These are phyloP conservation scores for Violaceomyces palustris DNA, from an alignment of 1,284 basidiomycete species.

Conservation along the genomic window DNA sequence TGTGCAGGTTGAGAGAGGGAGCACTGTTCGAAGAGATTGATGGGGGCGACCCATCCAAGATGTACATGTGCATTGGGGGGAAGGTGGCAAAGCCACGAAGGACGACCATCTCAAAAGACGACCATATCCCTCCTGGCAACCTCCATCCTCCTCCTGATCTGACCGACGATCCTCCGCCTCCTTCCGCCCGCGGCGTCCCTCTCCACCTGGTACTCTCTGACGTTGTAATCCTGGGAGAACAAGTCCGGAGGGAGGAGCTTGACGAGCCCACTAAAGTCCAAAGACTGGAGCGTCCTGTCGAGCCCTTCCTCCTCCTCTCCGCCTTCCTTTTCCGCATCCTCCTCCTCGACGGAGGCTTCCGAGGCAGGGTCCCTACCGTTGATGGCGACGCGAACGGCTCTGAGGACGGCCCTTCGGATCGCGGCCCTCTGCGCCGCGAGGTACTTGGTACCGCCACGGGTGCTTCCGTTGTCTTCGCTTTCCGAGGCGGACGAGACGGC, in stretches of 20 bases:
- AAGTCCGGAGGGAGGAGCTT: slow-evolving; percentile 38
- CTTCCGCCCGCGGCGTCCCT: slow-evolving; percentile 33
- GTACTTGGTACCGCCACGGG: too few species aligned
- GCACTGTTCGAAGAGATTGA: too few species aligned
- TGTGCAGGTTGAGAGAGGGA: too few species aligned
- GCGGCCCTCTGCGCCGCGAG: slow-evolving; percentile 33
- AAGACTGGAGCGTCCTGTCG: slow-evolving; percentile 25
- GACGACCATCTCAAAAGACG: slow-evolving; percentile 30
- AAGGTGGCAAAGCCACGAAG: not conserved
- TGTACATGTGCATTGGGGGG: slow-evolving; percentile 24
- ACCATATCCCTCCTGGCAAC: slow-evolving; percentile 46
- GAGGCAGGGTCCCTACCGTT: slow-evolving; percentile 40
- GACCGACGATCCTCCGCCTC: slow-evolving; percentile 36
- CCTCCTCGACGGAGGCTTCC: slow-evolving; percentile 5
- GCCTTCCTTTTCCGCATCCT: slow-evolving; percentile 10
- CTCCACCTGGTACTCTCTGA: slow-evolving; percentile 46
- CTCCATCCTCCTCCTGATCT: slow-evolving; percentile 44
- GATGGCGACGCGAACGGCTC: slow-evolving; percentile 41
- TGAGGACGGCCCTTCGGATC: slow-evolving; percentile 36
- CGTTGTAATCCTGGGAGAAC: slow-evolving; percentile 40
- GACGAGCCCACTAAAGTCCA: slow-evolving; percentile 38
- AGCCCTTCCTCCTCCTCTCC: slow-evolving; percentile 10
- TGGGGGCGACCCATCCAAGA: too few species aligned
- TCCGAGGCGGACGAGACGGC: too few species aligned
- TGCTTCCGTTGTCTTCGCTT: not conserved